A percentile compares a stretch with the other conserved stretches of the same genome.
Conservation (phyloP, 495 filamentous ascomycete genomes). For the Hyaloscypha finlandica region DNA sequence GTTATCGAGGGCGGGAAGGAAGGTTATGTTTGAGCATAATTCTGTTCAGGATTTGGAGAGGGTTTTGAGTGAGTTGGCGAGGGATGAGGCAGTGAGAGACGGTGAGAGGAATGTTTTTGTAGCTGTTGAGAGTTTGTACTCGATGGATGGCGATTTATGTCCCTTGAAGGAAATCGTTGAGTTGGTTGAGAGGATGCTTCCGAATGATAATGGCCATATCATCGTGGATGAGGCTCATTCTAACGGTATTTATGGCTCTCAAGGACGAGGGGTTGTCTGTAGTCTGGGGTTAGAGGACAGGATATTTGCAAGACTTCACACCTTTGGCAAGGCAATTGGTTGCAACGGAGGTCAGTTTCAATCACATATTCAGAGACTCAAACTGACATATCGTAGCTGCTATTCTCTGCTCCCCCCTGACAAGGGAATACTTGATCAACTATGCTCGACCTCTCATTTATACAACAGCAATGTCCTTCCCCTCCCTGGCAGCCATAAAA, state of each 20-base stretch:
- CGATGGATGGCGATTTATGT: constrained; percentile 79
- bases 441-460: constrained; percentile 64
- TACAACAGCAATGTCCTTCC: constrained; percentile 58
- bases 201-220: constrained; percentile 61
- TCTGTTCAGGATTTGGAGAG: constrained; percentile 43
- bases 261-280: constrained; percentile 68
- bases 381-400: constrained; percentile 38
- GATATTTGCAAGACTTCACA: constrained; percentile 70
- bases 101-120: constrained; percentile 60
- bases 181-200: constrained; percentile 57
- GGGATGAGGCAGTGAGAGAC: constrained; percentile 22
- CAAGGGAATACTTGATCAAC: constrained; percentile 62
- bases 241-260: constrained; percentile 63
- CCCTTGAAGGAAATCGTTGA: constrained; percentile 61
- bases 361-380: not conserved
- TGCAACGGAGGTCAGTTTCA: constrained; percentile 65
- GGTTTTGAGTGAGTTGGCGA: constrained; percentile 13
- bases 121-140: constrained; percentile 75
- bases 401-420: constrained; percentile 47
- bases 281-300: constrained; percentile 63
- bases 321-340: constrained; percentile 76
- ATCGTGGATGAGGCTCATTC: constrained; percentile 82
- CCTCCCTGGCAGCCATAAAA: constrained; percentile 51
- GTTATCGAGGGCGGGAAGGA: constrained; percentile 54
- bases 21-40: constrained; percentile 64